These are phyloP conservation scores for Tetrahymena malaccensis DNA, from an alignment of 73 alveolate genomes.

Conservation along the genomic window DNA sequence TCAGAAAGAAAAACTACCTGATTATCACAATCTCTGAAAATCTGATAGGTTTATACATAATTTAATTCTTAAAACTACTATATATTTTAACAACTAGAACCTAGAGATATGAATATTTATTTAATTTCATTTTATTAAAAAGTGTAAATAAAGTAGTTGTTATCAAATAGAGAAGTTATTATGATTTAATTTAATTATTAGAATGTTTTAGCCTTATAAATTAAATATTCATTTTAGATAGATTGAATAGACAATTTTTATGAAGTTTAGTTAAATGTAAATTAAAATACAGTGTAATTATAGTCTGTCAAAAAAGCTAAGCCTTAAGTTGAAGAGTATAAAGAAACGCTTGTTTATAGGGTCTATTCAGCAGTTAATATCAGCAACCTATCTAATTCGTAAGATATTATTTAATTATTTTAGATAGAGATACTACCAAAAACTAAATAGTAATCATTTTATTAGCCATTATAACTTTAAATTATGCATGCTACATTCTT, in stretches of 20 bases:
- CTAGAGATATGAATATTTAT: not conserved
- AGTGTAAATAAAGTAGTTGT: not conserved
- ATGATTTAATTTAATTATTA: no score
- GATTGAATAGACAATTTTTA: not conserved
- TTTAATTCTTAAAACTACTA: not conserved
- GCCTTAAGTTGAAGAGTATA: not conserved
- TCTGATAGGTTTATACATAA: no score
- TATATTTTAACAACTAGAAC: not conserved
- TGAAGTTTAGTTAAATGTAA: not conserved
- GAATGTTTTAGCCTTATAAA: not conserved
- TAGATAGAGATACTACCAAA: not conserved
- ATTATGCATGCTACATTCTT: not conserved
- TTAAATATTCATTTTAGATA: no score
- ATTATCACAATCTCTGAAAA: not conserved
- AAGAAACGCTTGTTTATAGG: not conserved
- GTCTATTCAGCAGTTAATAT: not conserved
- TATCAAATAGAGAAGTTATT: not conserved
- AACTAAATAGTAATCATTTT: not conserved
- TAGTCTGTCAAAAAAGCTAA: not conserved
- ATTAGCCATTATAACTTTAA: not conserved
- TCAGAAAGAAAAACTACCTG: not conserved
- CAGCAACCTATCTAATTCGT: not conserved
- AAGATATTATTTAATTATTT: not conserved
- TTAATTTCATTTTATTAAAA: no score
- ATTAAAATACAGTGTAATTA: not conserved